Conservation (phyloP, 192 early-diverging fungal species). For the Podila horticola region DNA sequence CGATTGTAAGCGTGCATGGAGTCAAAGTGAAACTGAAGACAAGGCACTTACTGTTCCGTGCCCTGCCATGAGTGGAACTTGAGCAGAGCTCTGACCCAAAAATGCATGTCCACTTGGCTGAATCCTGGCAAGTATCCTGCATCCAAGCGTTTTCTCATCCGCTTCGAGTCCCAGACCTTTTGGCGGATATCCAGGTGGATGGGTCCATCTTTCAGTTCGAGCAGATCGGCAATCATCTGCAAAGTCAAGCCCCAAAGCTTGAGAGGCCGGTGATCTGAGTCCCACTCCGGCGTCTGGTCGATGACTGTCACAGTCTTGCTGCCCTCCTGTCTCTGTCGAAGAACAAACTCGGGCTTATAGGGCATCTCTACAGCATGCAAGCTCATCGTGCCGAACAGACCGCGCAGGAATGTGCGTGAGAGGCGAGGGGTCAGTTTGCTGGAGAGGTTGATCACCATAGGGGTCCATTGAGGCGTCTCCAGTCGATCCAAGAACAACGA, state of each 20-base stretch:
- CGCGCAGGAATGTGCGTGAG: slow-evolving; percentile 42
- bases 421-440: slow-evolving; percentile 50
- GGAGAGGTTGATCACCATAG: slow-evolving; percentile 54
- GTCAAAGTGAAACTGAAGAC: background rate
- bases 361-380: slow-evolving; percentile 55
- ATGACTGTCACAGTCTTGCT: slow-evolving; percentile 10
- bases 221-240: slow-evolving; percentile 58
- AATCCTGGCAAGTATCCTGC: slow-evolving; percentile 45
- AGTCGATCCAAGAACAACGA: slow-evolving; percentile 50
- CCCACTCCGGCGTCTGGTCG: slow-evolving; percentile 43
- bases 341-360: slow-evolving; percentile 41
- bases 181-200: slow-evolving; percentile 46
- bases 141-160: slow-evolving; percentile 44
- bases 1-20: background rate
- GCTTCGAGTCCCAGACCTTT: slow-evolving; percentile 49
- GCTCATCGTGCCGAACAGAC: slow-evolving; percentile 51
- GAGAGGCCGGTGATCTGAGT: slow-evolving; percentile 39
- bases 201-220: slow-evolving; percentile 51
- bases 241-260: slow-evolving; percentile 55
- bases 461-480: slow-evolving; percentile 48
- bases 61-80: slow-evolving; percentile 52
- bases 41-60: slow-evolving; percentile 38
- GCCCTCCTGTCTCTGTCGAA: slow-evolving; percentile 7
- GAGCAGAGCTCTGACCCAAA: slow-evolving; percentile 49
- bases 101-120: slow-evolving; percentile 45